Evolutionary conservation across 1,284 basidiomycete genomes (phyloP).

Genomic region (Cystobasidiaceae sp.): DNA sequence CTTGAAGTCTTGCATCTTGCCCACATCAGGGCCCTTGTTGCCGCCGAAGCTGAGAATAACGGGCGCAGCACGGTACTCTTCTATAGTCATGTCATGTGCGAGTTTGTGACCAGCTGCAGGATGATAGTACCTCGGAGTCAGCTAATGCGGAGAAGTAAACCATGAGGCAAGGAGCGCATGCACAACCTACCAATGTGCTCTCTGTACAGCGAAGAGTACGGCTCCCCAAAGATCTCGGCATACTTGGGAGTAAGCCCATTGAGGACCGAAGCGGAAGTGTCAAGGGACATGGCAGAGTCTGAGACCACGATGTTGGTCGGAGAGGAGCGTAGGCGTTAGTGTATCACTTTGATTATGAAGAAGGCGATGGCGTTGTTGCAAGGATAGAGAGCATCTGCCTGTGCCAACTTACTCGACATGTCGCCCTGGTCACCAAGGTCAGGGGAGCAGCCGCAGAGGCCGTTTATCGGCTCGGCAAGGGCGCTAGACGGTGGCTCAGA

Average conservation of each 20-base stretch:
- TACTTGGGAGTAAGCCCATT: conserved; percentile 24
- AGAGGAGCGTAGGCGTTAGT: background rate
- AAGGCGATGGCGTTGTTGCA: no score
- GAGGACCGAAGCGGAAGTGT: background rate
- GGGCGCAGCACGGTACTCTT: conserved; percentile 29
- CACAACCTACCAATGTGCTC: conserved; percentile 23
- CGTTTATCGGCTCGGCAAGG: no score
- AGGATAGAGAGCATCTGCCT: no score
- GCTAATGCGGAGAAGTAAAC: background rate
- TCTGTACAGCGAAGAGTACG: conserved; percentile 19
- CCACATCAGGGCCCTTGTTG: conserved; percentile 22
- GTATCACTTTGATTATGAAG: no score
- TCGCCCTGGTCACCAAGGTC: no score
- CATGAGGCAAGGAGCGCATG: background rate
- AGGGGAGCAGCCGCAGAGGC: no score
- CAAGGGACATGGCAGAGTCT: conserved; percentile 9
- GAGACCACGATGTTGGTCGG: background rate
- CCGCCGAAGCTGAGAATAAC: conserved; percentile 26
- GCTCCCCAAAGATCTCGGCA: conserved; percentile 21
- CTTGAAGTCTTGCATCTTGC: conserved; percentile 8
- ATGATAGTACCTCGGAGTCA: background rate
- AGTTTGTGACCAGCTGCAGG: conserved; percentile 20
- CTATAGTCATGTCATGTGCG: conserved; percentile 30
- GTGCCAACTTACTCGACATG: no score
- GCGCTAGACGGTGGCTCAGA: no score